Evolutionary conservation across 805 yeast species (phyloP).

Genomic region (Schwanniomyces vanrijiae): DNA sequence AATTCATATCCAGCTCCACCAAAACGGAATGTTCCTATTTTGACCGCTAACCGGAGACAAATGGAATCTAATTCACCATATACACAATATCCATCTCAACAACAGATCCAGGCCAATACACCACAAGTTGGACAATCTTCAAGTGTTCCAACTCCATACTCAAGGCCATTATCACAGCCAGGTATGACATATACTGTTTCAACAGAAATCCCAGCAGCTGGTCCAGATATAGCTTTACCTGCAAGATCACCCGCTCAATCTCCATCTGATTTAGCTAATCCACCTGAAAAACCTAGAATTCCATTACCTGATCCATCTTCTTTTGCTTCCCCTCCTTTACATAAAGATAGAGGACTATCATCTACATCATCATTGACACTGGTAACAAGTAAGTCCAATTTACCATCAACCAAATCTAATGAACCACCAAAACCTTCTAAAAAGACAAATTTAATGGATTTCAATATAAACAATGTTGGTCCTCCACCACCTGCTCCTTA

Average conservation of each 20-base stretch:
- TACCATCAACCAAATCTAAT: background rate
- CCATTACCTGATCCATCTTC: conserved; percentile 35
- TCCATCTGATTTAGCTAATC: background rate
- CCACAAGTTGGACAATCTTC: conserved; percentile 1
- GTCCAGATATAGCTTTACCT: background rate
- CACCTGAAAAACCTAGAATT: conserved; percentile 12
- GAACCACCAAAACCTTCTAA: conserved; percentile 9
- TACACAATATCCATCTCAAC: conserved; percentile 2
- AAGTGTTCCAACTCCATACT: background rate
- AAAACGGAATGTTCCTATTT: conserved; percentile 32
- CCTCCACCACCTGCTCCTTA: conserved; percentile 49
- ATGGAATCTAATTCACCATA: conserved; percentile 8
- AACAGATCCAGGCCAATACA: conserved; percentile 7
- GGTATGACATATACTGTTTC: background rate
- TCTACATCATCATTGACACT: conserved; percentile 2
- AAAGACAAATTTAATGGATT: conserved; percentile 19
- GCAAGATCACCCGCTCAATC: background rate
- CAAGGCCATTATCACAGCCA: background rate
- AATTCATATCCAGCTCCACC: conserved; percentile 47
- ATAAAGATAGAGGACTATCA: conserved; percentile 22
- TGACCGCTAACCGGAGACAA: conserved; percentile 8
- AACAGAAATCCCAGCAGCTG: background rate
- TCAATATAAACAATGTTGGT: conserved; percentile 38
- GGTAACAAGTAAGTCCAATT: background rate
- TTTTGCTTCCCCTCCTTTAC: conserved; percentile 45